A percentile compares a stretch with the other conserved stretches of the same genome.
Conservation (phyloP, 306 rosid species). For the Gleditsia sinensis region DNA sequence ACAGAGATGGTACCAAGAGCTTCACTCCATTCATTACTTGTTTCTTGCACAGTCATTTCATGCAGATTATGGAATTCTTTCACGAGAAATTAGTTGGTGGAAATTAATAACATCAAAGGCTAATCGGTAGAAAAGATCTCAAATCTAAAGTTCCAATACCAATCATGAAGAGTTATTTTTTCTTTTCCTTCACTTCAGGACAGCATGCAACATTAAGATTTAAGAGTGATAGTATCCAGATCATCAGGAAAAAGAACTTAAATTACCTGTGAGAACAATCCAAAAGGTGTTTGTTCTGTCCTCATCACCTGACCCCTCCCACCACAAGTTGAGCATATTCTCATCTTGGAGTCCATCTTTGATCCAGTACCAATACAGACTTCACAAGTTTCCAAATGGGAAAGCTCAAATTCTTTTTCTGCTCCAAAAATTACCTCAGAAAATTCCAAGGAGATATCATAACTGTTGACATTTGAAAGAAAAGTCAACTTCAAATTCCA, state of each 20-base stretch:
- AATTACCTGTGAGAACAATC: slow-evolving; percentile 94
- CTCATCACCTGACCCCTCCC: slow-evolving; percentile 99
- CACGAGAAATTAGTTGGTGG: background rate
- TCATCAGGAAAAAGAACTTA: slow-evolving; percentile 23
- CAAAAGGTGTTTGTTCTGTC: slow-evolving; percentile 99
- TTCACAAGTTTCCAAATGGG: slow-evolving; percentile 97
- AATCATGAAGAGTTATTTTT: background rate
- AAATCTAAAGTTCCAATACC: background rate
- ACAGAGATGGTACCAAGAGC: background rate
- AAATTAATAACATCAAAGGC: slow-evolving; percentile 27
- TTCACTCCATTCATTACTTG: slow-evolving; percentile 8
- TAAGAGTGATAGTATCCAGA: slow-evolving; percentile 1
- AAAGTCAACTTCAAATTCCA: slow-evolving; percentile 36
- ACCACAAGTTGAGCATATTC: slow-evolving; percentile 95
- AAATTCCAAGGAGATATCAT: slow-evolving; percentile 82
- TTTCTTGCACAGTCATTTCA: slow-evolving; percentile 20
- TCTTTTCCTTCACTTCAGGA: slow-evolving; percentile 17
- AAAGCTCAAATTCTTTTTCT: slow-evolving; percentile 90
- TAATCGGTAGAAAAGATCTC: background rate
- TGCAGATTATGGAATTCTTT: background rate
- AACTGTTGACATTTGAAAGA: slow-evolving; percentile 63
- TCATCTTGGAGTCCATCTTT: slow-evolving; percentile 81
- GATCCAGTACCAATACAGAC: slow-evolving; percentile 86
- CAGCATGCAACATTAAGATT: slow-evolving; percentile 22
- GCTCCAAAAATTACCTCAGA: slow-evolving; percentile 91